Conservation (phyloP, 1,139 yeast genomes). For the Candida labiduridarum region DNA sequence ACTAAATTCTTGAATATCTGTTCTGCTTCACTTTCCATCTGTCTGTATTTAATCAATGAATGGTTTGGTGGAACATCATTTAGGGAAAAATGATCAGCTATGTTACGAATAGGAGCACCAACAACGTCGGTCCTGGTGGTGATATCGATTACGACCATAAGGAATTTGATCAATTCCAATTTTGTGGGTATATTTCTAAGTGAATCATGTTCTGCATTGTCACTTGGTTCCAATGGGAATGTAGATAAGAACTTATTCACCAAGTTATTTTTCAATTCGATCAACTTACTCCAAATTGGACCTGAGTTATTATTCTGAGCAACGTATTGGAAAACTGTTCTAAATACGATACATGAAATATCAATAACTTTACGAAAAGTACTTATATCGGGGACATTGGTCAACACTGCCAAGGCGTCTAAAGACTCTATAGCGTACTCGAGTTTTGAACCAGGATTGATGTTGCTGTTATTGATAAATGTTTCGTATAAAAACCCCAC, state of each 20-base stretch:
- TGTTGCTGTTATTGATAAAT: conserved; percentile 31
- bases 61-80: conserved; percentile 64
- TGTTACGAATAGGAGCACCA: conserved; percentile 12
- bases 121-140: conserved; percentile 57
- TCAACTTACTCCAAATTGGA: conserved; percentile 45
- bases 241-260: conserved; percentile 35
- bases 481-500: conserved; percentile 44
- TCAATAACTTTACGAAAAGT: conserved; percentile 37
- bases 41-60: conserved; percentile 58
- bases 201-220: conserved; percentile 51
- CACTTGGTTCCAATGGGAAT: conserved; percentile 50
- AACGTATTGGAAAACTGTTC: conserved; percentile 44
- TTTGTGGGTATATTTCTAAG: conserved; percentile 56
- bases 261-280: conserved; percentile 43
- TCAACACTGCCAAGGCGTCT: conserved; percentile 33
- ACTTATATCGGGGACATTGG: conserved; percentile 25
- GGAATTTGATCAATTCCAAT: conserved; percentile 70
- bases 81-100: conserved; percentile 50
- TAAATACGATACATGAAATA: conserved; percentile 38
- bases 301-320: conserved; percentile 48
- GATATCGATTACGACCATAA: conserved; percentile 68
- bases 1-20: conserved; percentile 73
- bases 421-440: conserved; percentile 47
- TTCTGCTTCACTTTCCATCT: conserved; percentile 71
- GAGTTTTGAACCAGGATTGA: conserved; percentile 35